phyloP scores from a whole-genome alignment of 2,329 filamentous ascomycete species.

The Alternaria postmessia region DNA sequence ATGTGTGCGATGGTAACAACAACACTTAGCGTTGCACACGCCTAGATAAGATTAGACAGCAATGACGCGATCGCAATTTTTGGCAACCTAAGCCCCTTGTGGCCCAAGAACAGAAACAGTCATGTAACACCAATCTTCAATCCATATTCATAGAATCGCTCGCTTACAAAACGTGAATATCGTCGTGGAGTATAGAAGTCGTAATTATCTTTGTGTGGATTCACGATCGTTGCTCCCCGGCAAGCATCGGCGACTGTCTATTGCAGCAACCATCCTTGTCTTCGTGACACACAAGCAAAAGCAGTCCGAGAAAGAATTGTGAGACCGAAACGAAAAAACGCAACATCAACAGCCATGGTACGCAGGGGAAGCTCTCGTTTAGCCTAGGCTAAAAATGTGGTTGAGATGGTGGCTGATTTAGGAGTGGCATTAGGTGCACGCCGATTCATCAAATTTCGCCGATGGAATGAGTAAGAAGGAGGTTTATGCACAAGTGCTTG shows the following conservation, averaged over 20 bases:
- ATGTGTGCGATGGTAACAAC: background rate
- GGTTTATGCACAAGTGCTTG: conserved; percentile 76
- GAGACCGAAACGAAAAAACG: background rate
- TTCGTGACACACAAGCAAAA: conserved; percentile 1
- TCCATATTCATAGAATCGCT: background rate
- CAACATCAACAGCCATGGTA: conserved; percentile 6
- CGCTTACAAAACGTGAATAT: background rate
- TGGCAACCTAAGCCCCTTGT: conserved; percentile 12
- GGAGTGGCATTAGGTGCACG: conserved; percentile 66
- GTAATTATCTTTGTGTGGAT: conserved; percentile 2
- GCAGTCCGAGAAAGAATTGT: background rate
- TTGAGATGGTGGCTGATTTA: background rate
- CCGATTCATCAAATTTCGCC: conserved; percentile 78
- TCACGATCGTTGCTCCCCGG: background rate
- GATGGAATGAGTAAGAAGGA: conserved; percentile 72
- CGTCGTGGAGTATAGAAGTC: background rate
- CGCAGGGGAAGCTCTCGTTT: background rate
- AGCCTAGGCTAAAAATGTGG: background rate
- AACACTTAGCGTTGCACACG: background rate
- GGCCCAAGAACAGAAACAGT: background rate
- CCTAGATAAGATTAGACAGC: conserved; percentile 3
- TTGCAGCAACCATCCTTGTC: background rate
- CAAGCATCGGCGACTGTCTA: conserved; percentile 10
- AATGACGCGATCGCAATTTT: conserved; percentile 19
- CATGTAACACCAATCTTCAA: background rate